Evolutionary conservation across 1,284 basidiomycete species (phyloP), one percentile per base, ranked within the genome.

Genomic region (Peniophora sp.): DNA sequence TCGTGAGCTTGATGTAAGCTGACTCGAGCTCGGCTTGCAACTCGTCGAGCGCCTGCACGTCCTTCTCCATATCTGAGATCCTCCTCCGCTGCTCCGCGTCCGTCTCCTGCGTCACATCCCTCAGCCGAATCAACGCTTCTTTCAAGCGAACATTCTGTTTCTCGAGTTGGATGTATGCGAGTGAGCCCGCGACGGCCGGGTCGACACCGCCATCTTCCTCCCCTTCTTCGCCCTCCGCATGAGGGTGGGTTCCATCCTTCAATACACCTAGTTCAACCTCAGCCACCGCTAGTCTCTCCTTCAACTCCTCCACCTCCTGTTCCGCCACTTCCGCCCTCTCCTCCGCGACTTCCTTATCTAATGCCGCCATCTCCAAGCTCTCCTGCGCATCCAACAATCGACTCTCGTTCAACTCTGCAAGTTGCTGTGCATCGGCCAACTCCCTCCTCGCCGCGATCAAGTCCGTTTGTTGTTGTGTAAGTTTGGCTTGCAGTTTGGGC

Each of bases 281-380:
- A 37, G 90, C 62, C 51, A 89, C 81, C n/a, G 88, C 88, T 24
- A 91, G 58, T 57, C 76, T 79, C 66, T 97, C 94, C 56, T 78
- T 87, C 49, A 87, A 64, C 41, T 84, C 83, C 55, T 88, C 88
- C 24, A 94, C 60, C 58, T 95, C 91, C 0, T 73, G 66, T 63
- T 92, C 85, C 0, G 86, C 83, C 0, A 81, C 66, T 64, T 98
- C 96, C 0, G 90, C 85, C 57, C 85, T 83, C 66, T 98, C 96
- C 65, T 99, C 97, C 0, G 96, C 96, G 49, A 99, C 86, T 66
- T 99, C 97, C 66, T 94, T 93, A 66, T 99, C 97, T 56, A 99
- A 69, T 73, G 92, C 92, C 2, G 85, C 78, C 83, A 98, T 93
- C 69, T 99, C 97, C 35, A 98, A 71, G 64, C 94, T 90, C 58